Evolutionary conservation across 306 rosid species (phyloP), one percentile per base, ranked within the genome.

Genomic region (Leucaena leucocephala): DNA sequence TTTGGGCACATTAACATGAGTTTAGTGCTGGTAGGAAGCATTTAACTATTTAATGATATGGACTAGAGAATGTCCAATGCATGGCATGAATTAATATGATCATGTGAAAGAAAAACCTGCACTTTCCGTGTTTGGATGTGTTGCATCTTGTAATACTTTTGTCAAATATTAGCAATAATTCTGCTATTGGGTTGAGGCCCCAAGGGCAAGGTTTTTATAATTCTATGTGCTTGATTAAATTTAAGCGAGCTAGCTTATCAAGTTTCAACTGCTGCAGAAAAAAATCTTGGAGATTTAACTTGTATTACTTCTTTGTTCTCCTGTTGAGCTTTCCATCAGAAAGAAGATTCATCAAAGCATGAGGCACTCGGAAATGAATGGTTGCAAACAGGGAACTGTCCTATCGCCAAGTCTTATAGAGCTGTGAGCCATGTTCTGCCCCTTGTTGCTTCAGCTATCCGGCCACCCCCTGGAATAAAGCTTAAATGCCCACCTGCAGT

Each of bases 341-440:
- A 86, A 46, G 91, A 86, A 71, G 84, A 75, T 59, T 50, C 55
- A n/a, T 84, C 93, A 52, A 89, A 91, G 77, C 98, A 89, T 1
- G 94, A 91, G 79, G 93, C 92, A 13, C 84, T 86, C 39, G 97
- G 94, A 84, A 82, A 88, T 73, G 97, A 93, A 78, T 93, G 98
- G 97, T 80, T 93, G 82, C 72, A 86, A 81, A 80, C 83, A 3
- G 97, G 97, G 52, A 93, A 86, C 81, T 93, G 97, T 76, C 93
- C 94, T 5, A 91, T 91, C 68, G 98, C 97, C 36, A 91, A 91
- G 88, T 89, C 98, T 43, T 93, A 84, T 45, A 88, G 94, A 83
- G 94, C 97, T 15, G 94, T 88, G 54, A 83, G 90, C 84, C 64
- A 66, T 78, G 94, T 93, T 54, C 85, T 91, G 34, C 98, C 94